phyloP scores from a whole-genome alignment of 768 basidiomycete species.

The Lactarius evosmus region DNA sequence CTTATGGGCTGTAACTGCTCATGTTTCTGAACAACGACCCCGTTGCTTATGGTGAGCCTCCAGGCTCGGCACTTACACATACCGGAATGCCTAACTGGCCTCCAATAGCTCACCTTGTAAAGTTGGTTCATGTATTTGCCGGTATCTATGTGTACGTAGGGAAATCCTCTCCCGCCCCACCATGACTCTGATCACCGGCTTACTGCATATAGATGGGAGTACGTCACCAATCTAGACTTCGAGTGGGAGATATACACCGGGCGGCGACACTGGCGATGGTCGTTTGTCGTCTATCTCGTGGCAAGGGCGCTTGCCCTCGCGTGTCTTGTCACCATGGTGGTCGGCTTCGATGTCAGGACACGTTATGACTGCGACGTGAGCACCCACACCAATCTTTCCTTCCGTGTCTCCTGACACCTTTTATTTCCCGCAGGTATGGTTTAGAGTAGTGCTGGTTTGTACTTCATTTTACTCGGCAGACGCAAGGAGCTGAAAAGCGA shows the following conservation, averaged over 20 bases:
- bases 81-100: neutral
- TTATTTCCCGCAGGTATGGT: slow-evolving; percentile 5
- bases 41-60: slow-evolving; percentile 8
- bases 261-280: slow-evolving; percentile 20
- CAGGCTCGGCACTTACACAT: neutral
- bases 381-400: neutral
- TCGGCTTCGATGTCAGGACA: slow-evolving; percentile 14
- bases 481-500: neutral
- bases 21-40: slow-evolving; percentile 16
- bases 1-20: neutral
- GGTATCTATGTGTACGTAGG: slow-evolving; percentile 14
- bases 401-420: neutral
- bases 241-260: slow-evolving; percentile 25
- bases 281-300: slow-evolving; percentile 17
- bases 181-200: neutral
- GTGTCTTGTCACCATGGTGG: neutral
- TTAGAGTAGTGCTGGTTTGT: slow-evolving; percentile 7
- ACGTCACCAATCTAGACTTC: slow-evolving; percentile 19
- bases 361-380: slow-evolving; percentile 12
- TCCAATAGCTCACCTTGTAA: slow-evolving; percentile 9
- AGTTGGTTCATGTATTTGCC: slow-evolving; percentile 19
- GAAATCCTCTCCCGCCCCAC: too few species aligned
- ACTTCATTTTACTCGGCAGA: neutral
- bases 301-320: slow-evolving; percentile 15
- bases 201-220: slow-evolving; percentile 15